These are phyloP conservation scores for Eimeria nieschulzi DNA, from an alignment of 169 alveolate genomes.

Conservation along the genomic window DNA sequence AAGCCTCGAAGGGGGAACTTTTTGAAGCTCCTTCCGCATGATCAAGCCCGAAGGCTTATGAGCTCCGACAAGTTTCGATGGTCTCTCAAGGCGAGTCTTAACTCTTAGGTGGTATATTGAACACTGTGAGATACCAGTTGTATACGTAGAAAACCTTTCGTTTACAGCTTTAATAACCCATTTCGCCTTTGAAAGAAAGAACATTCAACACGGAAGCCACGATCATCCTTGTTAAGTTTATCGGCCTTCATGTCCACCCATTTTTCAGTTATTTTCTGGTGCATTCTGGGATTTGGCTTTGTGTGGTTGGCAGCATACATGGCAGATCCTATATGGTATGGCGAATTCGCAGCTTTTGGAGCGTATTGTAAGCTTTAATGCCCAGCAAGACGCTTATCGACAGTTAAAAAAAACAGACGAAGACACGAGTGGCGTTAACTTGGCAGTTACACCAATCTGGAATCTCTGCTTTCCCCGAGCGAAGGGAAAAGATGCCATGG, in stretches of 20 bases:
- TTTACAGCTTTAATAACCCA: too few species aligned
- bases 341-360: constrained; percentile 13
- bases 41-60: constrained; percentile 5
- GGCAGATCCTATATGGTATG: too few species aligned
- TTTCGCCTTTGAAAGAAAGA: too few species aligned
- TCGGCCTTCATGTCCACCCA: too few species aligned
- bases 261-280: too few species aligned
- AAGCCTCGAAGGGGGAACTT: too few species aligned
- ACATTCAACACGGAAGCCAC: too few species aligned
- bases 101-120: background rate
- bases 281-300: too few species aligned
- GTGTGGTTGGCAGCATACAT: too few species aligned
- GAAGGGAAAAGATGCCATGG: constrained; percentile 83
- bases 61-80: constrained; percentile 53
- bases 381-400: constrained; percentile 63
- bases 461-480: constrained; percentile 72
- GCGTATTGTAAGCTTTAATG: constrained; percentile 62
- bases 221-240: too few species aligned
- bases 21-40: constrained; percentile 31
- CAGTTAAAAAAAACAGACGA: constrained; percentile 41
- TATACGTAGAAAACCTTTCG: too few species aligned
- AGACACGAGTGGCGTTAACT: constrained; percentile 11
- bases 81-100: constrained; percentile 42
- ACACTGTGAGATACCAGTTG: too few species aligned
- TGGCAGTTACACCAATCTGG: constrained; percentile 74